Conservation (phyloP, 352 stramenopile species). For the Globisporangium mamillatum region DNA sequence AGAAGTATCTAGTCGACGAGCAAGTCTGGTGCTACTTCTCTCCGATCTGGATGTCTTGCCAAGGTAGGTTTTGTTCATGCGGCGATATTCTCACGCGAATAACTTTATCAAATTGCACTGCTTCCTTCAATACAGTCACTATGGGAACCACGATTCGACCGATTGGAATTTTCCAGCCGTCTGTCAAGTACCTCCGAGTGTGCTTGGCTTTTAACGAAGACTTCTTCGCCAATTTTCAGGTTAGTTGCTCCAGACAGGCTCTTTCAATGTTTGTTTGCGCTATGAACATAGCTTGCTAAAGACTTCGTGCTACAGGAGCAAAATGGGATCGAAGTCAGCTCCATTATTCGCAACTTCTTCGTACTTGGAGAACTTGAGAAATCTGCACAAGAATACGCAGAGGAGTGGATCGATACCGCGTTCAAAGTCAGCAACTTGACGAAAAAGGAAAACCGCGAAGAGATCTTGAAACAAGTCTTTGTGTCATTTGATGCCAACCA, state of each 20-base stretch:
- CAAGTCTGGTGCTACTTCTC: slow-evolving; percentile 31
- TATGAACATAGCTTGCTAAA: background rate
- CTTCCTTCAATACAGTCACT: slow-evolving; percentile 10
- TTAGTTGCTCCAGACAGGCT: slow-evolving; percentile 3
- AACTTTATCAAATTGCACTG: slow-evolving; percentile 6
- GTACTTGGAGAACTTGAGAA: slow-evolving; percentile 37
- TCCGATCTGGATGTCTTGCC: slow-evolving; percentile 34
- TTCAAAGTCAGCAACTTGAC: slow-evolving; percentile 25
- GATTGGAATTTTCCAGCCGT: slow-evolving; percentile 5
- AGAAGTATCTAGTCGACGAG: slow-evolving; percentile 38
- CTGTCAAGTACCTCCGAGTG: slow-evolving; percentile 37
- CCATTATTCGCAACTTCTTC: slow-evolving; percentile 30
- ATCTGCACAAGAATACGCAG: slow-evolving; percentile 35
- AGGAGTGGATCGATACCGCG: slow-evolving; percentile 20
- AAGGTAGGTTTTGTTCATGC: slow-evolving; percentile 26
- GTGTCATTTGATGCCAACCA: slow-evolving; percentile 38
- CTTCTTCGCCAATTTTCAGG: slow-evolving; percentile 38
- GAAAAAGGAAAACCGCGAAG: slow-evolving; percentile 42
- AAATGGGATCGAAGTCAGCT: slow-evolving; percentile 18
- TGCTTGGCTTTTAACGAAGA: slow-evolving; percentile 36
- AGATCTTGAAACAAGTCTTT: slow-evolving; percentile 38
- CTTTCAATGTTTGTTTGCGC: slow-evolving; percentile 5
- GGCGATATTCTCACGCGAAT: background rate
- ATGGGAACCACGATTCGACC: slow-evolving; percentile 11
- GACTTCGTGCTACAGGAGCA: slow-evolving; percentile 11